Evolutionary conservation across 75 land plant species (phyloP).

Genomic region (Larix kaempferi): DNA sequence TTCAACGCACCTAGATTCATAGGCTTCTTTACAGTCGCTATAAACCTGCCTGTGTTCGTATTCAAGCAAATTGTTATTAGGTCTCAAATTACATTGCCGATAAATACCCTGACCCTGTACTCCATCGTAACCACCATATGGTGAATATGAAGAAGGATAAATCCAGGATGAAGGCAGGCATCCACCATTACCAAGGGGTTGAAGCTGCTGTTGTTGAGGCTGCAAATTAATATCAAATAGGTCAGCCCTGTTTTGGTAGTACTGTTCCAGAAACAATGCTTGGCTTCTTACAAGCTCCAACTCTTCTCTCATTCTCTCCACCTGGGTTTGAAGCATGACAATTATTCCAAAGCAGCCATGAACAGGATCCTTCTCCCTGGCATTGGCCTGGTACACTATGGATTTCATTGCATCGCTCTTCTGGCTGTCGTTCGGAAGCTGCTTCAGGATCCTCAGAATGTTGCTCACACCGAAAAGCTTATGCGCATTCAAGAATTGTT

Average conservation of each 20-base stretch:
- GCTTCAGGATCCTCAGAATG: slow-evolving; percentile 42
- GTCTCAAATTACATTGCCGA: no score
- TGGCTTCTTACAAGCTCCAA: slow-evolving; percentile 20
- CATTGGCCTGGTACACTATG: slow-evolving; percentile 54
- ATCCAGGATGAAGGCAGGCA: background rate
- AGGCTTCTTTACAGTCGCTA: slow-evolving; percentile 11
- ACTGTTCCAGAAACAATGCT: slow-evolving; percentile 10
- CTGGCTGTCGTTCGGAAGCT: slow-evolving; percentile 24
- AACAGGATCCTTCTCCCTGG: slow-evolving; percentile 52
- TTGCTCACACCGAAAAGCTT: slow-evolving; percentile 69
- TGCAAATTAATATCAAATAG: no score
- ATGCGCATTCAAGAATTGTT: slow-evolving; percentile 53
- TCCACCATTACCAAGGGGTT: background rate
- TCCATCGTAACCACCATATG: no score
- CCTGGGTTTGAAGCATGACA: slow-evolving; percentile 23
- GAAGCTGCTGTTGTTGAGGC: no score
- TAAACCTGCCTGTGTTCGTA: background rate
- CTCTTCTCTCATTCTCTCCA: slow-evolving; percentile 24
- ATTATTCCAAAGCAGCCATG: slow-evolving; percentile 55
- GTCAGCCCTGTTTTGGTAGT: background rate
- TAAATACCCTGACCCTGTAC: no score
- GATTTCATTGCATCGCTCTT: slow-evolving; percentile 48
- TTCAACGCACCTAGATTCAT: slow-evolving; percentile 4
- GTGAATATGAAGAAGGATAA: no score
- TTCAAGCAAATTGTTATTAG: background rate